A percentile compares a stretch with the other conserved stretches of the same genome.
Conservation (phyloP, 495 filamentous ascomycete genomes). For the Penicillium arizonense region DNA sequence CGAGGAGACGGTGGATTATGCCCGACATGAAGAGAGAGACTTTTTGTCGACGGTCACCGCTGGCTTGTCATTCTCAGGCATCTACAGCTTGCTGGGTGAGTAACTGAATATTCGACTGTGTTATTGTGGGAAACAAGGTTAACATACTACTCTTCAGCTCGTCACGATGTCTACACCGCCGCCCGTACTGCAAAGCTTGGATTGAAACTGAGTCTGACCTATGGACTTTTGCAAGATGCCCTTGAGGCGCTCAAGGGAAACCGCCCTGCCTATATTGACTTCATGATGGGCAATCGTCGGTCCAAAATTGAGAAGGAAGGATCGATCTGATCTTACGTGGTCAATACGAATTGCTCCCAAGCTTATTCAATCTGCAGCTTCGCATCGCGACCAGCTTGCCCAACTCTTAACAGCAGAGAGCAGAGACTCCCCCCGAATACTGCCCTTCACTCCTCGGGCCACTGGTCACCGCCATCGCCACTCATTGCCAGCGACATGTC, state of each 20-base stretch:
- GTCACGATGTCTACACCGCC: conserved; percentile 76
- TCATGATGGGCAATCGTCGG: conserved; percentile 46
- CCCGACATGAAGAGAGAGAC: conserved; percentile 64
- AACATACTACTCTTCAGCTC: conserved; percentile 50
- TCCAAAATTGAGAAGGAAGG: conserved; percentile 14
- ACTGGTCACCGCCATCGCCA: no score
- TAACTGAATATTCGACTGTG: conserved; percentile 5
- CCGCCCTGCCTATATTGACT: conserved; percentile 69
- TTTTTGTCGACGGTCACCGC: conserved; percentile 75
- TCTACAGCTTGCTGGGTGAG: conserved; percentile 85
- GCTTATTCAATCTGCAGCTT: not conserved
- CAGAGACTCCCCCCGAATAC: no score
- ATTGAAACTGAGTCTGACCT: conserved; percentile 71
- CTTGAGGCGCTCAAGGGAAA: conserved; percentile 63
- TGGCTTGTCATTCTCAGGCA: conserved; percentile 75
- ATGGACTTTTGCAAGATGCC: conserved; percentile 78
- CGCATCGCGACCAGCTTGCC: not conserved
- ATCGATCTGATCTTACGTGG: conserved; percentile 15
- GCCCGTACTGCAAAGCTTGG: conserved; percentile 82
- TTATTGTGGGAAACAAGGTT: conserved; percentile 12
- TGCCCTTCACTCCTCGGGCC: no score
- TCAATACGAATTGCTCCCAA: not conserved
- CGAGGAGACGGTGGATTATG: conserved; percentile 81
- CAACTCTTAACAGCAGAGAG: no score
- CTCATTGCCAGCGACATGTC: no score